Evolutionary conservation across 1,139 yeast genomes (phyloP), one percentile per base, ranked within the genome.

Genomic region (Tardiomyces digboiensis): DNA sequence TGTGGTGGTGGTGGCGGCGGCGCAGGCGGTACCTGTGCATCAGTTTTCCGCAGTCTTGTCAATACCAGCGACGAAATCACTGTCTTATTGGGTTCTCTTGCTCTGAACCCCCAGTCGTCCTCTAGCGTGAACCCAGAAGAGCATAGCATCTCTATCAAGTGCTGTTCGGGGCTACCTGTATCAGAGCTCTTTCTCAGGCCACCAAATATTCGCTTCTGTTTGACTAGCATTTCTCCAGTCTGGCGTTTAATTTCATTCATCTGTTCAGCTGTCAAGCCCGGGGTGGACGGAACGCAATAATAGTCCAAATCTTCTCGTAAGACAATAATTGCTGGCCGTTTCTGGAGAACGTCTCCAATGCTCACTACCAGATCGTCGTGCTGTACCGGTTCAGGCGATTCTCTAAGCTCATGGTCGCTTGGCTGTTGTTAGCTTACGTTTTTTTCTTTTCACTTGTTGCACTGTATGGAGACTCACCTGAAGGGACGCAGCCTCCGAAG

Each of bases 161-260:
- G 97, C 60, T 84, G 91, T 62, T 93, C 99, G 0, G 98, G 97
- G 7, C 95, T 83, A 2, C 94, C 96, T 46, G 86, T 67, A 23
- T 68, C 70, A 3, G 55, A 53, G 61, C 70, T 51, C 36, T 55
- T 53, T 49, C 56, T 69, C 49, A 60, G 67, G 39, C 97, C 97
- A 46, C 80, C 76, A 60, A 93, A 91, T 1, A 93, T 81, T 40
- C 72, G 68, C 39, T 69, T 67, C 56, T 82, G 78, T 19, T 68
- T 57, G 16, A 78, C 70, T 49, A 91, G 68, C 48, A 69, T 62
- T 49, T 78, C 69, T 50, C 88, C 95, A 18, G 88, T 93, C 49
- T 76, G 75, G 40, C 75, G 60, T 61, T 89, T 89, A 48, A 89
- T 68, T 39, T 71, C 69, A 53, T 76, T 74, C 74, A 88, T 80